Conservation (phyloP, 2,329 filamentous ascomycete genomes). For the Fusarium secorum region DNA sequence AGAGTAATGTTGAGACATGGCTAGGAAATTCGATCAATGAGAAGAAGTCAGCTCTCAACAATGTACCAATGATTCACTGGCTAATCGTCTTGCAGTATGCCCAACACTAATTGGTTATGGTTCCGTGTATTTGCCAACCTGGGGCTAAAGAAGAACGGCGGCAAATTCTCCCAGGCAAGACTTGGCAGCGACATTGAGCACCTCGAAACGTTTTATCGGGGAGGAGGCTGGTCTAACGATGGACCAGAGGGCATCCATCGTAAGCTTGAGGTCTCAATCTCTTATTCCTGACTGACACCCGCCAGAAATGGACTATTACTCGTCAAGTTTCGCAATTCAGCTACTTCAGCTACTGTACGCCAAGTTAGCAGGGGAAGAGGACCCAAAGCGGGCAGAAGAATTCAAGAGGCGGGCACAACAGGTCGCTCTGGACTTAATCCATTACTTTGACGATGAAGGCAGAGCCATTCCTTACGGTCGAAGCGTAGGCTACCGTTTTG, state of each 20-base stretch:
- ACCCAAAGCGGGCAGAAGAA: constrained; percentile 70
- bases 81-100: constrained; percentile 64
- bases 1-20: constrained; percentile 73
- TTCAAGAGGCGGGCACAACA: constrained; percentile 73
- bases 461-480: constrained; percentile 79
- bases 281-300: constrained; percentile 1
- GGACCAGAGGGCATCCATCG: constrained; percentile 79
- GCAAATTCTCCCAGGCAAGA: constrained; percentile 71
- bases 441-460: constrained; percentile 78
- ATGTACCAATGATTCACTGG: no score
- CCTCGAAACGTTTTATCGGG: constrained; percentile 82
- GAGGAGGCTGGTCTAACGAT: constrained; percentile 83
- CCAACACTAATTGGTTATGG: constrained; percentile 76
- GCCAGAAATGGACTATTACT: constrained; percentile 83
- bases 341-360: constrained; percentile 80
- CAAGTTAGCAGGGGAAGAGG: constrained; percentile 72
- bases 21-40: constrained; percentile 78
- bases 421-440: constrained; percentile 74
- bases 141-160: constrained; percentile 77
- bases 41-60: constrained; percentile 63
- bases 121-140: constrained; percentile 86
- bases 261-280: constrained; percentile 40
- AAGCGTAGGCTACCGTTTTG: constrained; percentile 82
- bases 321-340: constrained; percentile 82
- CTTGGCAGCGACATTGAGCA: constrained; percentile 80